phyloP scores from a whole-genome alignment of 2,329 filamentous ascomycete species.

The Emydomyces testavorans region DNA sequence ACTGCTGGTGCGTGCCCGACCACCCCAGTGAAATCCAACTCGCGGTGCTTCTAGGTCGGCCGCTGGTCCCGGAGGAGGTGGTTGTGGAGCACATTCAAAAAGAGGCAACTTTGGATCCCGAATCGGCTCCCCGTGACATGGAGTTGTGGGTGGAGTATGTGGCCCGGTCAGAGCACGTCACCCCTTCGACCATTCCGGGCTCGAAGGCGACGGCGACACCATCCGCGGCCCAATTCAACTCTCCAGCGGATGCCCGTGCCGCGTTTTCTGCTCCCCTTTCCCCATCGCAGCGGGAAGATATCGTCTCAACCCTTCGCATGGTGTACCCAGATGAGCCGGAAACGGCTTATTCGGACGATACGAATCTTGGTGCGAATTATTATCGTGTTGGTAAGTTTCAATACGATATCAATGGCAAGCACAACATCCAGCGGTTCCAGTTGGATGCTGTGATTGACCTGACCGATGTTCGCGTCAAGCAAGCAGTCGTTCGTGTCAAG shows the following conservation, averaged over 20 bases:
- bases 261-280: conserved; percentile 3
- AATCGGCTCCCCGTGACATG: conserved; percentile 52
- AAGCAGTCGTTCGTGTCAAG: conserved; percentile 33
- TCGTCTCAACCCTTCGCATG: conserved; percentile 25
- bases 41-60: conserved; percentile 27
- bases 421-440: conserved; percentile 31
- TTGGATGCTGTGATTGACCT: conserved; percentile 31
- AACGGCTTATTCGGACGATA: conserved; percentile 28
- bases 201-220: too few relatives aligned
- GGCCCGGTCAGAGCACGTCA: not conserved
- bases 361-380: conserved; percentile 27
- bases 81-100: conserved; percentile 61
- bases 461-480: conserved; percentile 27
- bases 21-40: conserved; percentile 37
- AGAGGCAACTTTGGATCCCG: conserved; percentile 50
- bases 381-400: conserved; percentile 32
- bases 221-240: too few relatives aligned
- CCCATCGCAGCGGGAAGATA: conserved; percentile 22
- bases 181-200: not conserved
- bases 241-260: conserved; percentile 1
- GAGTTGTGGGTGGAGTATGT: conserved; percentile 55
- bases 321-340: conserved; percentile 25
- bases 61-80: conserved; percentile 55
- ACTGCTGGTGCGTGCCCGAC: conserved; percentile 69
- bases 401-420: conserved; percentile 28